Base-by-base conservation (phyloP, 345 rosid species). In the Gossypium mustelinum region DNA sequence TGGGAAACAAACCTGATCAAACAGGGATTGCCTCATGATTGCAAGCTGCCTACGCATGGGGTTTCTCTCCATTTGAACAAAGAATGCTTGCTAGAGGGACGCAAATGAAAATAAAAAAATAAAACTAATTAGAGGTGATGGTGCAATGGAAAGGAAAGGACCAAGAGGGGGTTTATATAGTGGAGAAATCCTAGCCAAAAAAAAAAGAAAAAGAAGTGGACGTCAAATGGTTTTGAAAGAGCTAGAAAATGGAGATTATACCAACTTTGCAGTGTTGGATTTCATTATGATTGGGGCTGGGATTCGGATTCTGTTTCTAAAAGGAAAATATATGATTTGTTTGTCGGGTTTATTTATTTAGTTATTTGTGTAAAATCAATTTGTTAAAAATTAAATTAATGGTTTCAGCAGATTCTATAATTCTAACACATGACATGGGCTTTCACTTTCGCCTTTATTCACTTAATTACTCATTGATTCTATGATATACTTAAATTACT, bases 1-100 rank as follows among this genome's bases (percentile, higher is more conserved):
- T 34, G 17, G 24, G 18, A 22, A n/a, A 44, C n/a, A 17, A 51
- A 89, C 94, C 91, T 89, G 92, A 82, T 90, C 88, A 74, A 90
- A 88, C 62, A 90, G 85, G 70, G 94, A 84, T 72, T 90, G 88
- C 79, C 89, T 88, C 81, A 82, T 72, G 73, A 73, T 68, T 22
- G 82, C 83, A 74, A 84, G 82, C 70, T 90, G 94, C 76, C 88
- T 82, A 16, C 72, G 85, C 75, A 81, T 44, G 68, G 85, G 86
- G 73, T 76, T 79, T 66, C 83, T 82, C 27, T 82, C 83, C 89
- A 82, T 86, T 11, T 27, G 22, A 20, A 34, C 7, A 9, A 51
- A 17, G 25, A 66, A 73, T 73, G 78, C 24, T 51, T 41, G 73
- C 39, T 34, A 34, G 39, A 79, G 61, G 48, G 48, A 61, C 67